Conservation (phyloP, 106 monocot species). For the Posidonia australis region DNA sequence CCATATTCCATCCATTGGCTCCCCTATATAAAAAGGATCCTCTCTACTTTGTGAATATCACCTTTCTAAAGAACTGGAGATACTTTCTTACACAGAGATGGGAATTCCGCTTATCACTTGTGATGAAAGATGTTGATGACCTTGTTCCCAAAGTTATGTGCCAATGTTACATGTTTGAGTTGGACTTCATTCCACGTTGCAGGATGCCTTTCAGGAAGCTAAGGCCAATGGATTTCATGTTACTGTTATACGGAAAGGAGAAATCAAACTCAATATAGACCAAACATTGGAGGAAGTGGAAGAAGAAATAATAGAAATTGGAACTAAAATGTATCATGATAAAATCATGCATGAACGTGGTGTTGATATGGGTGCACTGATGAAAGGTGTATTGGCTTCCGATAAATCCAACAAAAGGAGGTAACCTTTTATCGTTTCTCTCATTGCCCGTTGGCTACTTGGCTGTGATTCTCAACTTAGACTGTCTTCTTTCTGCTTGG, state of each 20-base stretch:
- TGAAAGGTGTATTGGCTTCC: conserved; percentile 47
- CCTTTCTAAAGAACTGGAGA: too few species aligned
- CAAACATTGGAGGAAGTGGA: conserved; percentile 77
- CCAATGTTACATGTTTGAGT: neutral
- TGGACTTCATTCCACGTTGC: conserved; percentile 1
- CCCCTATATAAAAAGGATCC: too few species aligned
- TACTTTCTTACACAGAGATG: too few species aligned
- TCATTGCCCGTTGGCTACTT: neutral
- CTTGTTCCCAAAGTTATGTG: neutral
- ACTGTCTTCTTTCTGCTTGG: neutral
- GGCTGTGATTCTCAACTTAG: neutral
- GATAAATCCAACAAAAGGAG: conserved; percentile 31
- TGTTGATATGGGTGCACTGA: conserved; percentile 39
- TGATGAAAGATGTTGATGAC: neutral
- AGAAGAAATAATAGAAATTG: conserved; percentile 55
- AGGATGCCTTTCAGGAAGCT: conserved; percentile 81
- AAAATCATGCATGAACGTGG: conserved; percentile 54
- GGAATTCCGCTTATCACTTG: neutral
- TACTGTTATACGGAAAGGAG: conserved; percentile 66
- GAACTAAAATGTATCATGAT: conserved; percentile 80
- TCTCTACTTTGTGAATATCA: neutral
- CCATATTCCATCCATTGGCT: too few species aligned
- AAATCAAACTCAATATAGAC: conserved; percentile 63
- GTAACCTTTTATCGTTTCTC: neutral
- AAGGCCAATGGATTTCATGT: conserved; percentile 61